Evolutionary conservation across 2,329 filamentous ascomycete species (phyloP).

Genomic region (Colletotrichum lupini): DNA sequence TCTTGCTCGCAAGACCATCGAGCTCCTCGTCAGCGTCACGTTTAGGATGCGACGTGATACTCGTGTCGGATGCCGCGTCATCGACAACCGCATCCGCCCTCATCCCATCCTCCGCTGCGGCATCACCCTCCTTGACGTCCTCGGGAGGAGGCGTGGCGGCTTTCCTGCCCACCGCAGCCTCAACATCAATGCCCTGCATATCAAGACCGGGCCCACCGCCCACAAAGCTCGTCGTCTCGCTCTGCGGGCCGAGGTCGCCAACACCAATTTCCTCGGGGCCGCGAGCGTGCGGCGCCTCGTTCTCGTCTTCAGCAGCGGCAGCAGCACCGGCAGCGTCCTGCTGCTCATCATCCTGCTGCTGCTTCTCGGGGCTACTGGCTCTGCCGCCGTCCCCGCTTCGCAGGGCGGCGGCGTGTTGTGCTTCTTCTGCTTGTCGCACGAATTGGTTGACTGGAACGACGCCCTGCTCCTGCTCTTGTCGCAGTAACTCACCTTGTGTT

Average conservation of each 20-base stretch:
- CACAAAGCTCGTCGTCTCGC: slow-evolving; percentile 51
- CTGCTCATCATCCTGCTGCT: slow-evolving; percentile 35
- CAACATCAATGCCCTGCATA: slow-evolving; percentile 68
- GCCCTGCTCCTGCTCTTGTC: slow-evolving; percentile 87
- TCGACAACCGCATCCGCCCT: slow-evolving; percentile 30
- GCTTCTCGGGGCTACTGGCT: slow-evolving; percentile 25
- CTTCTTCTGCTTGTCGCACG: slow-evolving; percentile 47
- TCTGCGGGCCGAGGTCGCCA: slow-evolving; percentile 85
- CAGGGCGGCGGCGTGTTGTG: slow-evolving; percentile 32
- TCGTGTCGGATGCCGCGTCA: slow-evolving; percentile 45
- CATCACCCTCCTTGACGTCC: slow-evolving; percentile 31
- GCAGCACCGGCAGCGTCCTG: slow-evolving; percentile 35
- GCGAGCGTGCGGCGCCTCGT: slow-evolving; percentile 81
- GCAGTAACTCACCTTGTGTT: slow-evolving; percentile 84
- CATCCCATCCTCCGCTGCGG: slow-evolving; percentile 34
- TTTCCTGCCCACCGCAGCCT: slow-evolving; percentile 69
- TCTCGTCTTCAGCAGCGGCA: slow-evolving; percentile 60
- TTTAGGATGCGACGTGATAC: slow-evolving; percentile 58
- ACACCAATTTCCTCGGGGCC: slow-evolving; percentile 88
- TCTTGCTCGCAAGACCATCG: slow-evolving; percentile 55
- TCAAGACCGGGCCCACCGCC: slow-evolving; percentile 53
- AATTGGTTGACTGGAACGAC: slow-evolving; percentile 77
- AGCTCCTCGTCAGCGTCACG: slow-evolving; percentile 64
- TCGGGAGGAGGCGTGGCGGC: slow-evolving; percentile 45
- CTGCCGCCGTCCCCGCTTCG: slow-evolving; percentile 29